Percentiles rank a stretch among this genome's conserved stretches.
Evolutionary conservation across 2,329 filamentous ascomycete species (phyloP).

Genomic region (Colletotrichum sansevieriae): DNA sequence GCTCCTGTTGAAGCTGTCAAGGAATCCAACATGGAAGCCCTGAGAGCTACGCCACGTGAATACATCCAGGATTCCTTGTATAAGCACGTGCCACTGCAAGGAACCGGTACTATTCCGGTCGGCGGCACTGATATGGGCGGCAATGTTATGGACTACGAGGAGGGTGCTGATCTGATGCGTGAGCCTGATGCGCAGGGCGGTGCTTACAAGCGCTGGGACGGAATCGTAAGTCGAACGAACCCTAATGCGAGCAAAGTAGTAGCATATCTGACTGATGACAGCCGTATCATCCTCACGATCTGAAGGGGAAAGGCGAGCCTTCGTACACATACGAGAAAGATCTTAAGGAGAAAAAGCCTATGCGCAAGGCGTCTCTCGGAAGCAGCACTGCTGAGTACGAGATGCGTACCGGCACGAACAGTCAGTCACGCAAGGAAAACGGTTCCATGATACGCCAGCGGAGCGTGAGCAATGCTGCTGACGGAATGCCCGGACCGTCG

Average conservation of each 20-base stretch:
- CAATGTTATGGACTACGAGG: conserved; percentile 80
- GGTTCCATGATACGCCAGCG: conserved; percentile 54
- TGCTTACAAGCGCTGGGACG: conserved; percentile 83
- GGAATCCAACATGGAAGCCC: conserved; percentile 79
- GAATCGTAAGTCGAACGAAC: conserved; percentile 70
- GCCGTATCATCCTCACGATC: conserved; percentile 80
- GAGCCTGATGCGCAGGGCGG: conserved; percentile 76
- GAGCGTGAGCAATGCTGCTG: conserved; percentile 58
- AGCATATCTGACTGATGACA: conserved; percentile 47
- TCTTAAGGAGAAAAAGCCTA: conserved; percentile 69
- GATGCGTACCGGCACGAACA: conserved; percentile 57
- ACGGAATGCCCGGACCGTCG: conserved; percentile 44
- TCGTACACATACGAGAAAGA: conserved; percentile 78
- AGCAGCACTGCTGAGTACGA: conserved; percentile 59
- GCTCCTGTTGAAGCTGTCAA: conserved; percentile 84
- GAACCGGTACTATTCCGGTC: conserved; percentile 81
- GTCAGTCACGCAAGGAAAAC: conserved; percentile 44
- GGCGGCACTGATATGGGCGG: conserved; percentile 78
- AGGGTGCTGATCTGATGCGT: conserved; percentile 88
- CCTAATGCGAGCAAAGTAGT: no score
- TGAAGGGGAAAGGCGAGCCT: conserved; percentile 87
- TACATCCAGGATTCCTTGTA: conserved; percentile 80
- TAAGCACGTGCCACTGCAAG: conserved; percentile 84
- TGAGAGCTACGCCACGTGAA: conserved; percentile 84
- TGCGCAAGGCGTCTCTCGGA: conserved; percentile 45